Conservation (phyloP, 2,329 filamentous ascomycete species). For the Aspergillus floridensis region DNA sequence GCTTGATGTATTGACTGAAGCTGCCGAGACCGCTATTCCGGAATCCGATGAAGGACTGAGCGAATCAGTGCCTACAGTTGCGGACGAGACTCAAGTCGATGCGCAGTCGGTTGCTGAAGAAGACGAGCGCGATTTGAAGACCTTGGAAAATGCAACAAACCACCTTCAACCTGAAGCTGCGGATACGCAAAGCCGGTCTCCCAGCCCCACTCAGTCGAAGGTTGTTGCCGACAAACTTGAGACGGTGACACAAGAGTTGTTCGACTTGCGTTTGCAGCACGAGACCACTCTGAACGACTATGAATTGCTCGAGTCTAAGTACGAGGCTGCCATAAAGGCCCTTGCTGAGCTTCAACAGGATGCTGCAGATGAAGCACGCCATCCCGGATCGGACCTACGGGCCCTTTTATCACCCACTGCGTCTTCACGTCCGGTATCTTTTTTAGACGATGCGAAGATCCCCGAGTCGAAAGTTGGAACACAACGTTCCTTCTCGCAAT, state of each 20-base stretch:
- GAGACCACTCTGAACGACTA: constrained; percentile 79
- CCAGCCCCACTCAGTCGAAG: constrained; percentile 75
- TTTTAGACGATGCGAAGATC: constrained; percentile 75
- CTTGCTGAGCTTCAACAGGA: constrained; percentile 79
- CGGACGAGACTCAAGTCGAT: constrained; percentile 23
- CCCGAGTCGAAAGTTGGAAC: constrained; percentile 67
- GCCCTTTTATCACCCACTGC: constrained; percentile 43
- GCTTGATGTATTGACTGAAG: constrained; percentile 44
- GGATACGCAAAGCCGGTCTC: constrained; percentile 44
- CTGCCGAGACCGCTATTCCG: constrained; percentile 45
- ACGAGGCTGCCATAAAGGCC: constrained; percentile 80
- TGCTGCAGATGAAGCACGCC: constrained; percentile 72
- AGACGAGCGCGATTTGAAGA: constrained; percentile 35
- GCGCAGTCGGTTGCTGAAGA: constrained; percentile 18
- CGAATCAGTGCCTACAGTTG: constrained; percentile 33
- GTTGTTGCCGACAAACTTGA: constrained; percentile 93
- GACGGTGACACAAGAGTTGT: constrained; percentile 82
- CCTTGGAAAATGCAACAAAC: constrained; percentile 36
- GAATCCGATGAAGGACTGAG: constrained; percentile 44
- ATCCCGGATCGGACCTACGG: constrained; percentile 46
- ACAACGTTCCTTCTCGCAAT: constrained; percentile 77
- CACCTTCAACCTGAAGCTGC: constrained; percentile 24
- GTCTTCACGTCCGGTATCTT: constrained; percentile 66
- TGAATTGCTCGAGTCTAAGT: constrained; percentile 79
- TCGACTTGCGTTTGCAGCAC: constrained; percentile 87